Base-by-base conservation (phyloP, 202 grass and related monocot species). In the Schoenoplectus triqueter region DNA sequence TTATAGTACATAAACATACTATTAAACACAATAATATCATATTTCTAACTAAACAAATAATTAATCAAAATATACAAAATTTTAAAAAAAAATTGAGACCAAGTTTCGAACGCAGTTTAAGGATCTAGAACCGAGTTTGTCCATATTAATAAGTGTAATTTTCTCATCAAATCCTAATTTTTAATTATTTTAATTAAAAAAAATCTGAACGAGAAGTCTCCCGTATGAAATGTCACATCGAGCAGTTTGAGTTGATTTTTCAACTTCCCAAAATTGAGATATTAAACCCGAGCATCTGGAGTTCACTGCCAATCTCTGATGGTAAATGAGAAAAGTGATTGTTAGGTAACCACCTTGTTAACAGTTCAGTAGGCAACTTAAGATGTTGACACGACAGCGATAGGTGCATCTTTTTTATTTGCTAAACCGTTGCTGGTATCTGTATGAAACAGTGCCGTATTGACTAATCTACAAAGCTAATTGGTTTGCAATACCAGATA, bases 371-470 rank as follows among this genome's bases (percentile, higher is more conserved):
- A 57, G 51, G 10, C 20, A 40, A 41, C 18, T 31, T 77, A 57
- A 57, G 11, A 57, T 77, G 51, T 77, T 13, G 73, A 77, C 73
- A 77, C 50, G 73, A 41, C 73, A 77, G 20, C 73, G 2, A 40
- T 2, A 76, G 73, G 40, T 15, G 50, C 21, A 73, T 73, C 45
- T 49, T 56, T 76, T 7, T 14, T 54, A 21, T 22, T 54, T 31
- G 21, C 20, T 76, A 71, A 47, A 76, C 8, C 2, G 0, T 19
- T 10, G 44, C 44, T 71, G 15, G 69, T 73, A 50, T 73, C 1
- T 48, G 69, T 20, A 48, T 73, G 13, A 73, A 50, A 17, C 17
- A 17, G 14, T 21, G 69, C 69, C 50, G 73, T 57, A 76, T 57
- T 76, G 50, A 76, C 73, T 76, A 55, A 75, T 42, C 65, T 14